Conservation (phyloP, 169 alveolate species). For the Cyclospora cayetanensis region DNA sequence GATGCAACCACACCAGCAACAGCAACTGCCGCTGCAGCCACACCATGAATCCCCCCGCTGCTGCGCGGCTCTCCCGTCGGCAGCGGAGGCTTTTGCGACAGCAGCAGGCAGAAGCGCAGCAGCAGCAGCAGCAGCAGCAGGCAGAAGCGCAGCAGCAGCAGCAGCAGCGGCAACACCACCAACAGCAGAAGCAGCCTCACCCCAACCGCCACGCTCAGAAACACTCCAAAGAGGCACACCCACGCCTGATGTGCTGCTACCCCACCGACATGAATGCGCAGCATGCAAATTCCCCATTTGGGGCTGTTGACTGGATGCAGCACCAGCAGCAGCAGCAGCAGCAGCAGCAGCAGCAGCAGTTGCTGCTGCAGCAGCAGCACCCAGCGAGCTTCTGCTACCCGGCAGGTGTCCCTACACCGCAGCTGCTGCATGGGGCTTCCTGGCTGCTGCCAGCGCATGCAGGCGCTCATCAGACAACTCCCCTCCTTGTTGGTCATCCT, state of each 20-base stretch:
- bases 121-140: not conserved
- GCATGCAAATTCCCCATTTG: too few species aligned
- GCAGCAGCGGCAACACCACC: not conserved
- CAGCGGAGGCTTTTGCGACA: not conserved
- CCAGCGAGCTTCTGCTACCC: not conserved
- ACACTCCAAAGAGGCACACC: too few species aligned
- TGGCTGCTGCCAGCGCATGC: conserved; percentile 11
- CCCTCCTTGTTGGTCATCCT: not conserved
- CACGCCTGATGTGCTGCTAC: too few species aligned
- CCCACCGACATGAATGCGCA: too few species aligned
- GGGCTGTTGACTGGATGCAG: not conserved
- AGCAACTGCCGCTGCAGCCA: conserved; percentile 8
- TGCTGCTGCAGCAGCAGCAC: conserved; percentile 11
- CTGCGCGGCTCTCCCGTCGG: too few species aligned
- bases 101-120: too few species aligned
- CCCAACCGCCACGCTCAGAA: too few species aligned
- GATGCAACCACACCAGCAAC: not conserved
- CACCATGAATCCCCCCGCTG: not conserved
- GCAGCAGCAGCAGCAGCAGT: conserved; percentile 26
- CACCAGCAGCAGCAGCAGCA: conserved; percentile 39
- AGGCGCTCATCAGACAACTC: not conserved
- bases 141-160: not conserved
- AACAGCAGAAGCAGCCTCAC: not conserved
- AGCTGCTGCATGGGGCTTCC: not conserved
- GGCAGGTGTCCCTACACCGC: not conserved